Conservation (phyloP, 257 asterid species). For the Galeopsis tetrahit region DNA sequence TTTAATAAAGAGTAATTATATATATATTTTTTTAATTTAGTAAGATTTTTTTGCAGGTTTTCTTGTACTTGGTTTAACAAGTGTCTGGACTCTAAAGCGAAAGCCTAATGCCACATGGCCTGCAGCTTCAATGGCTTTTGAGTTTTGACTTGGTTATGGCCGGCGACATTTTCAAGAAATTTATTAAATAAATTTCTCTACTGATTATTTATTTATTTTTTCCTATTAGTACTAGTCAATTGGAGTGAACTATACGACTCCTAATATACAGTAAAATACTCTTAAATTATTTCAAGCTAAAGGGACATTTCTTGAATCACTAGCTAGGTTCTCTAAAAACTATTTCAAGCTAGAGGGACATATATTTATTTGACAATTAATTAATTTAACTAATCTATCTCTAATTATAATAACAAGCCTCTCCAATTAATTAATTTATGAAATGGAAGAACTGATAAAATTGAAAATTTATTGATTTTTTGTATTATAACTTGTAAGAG, state of each 20-base stretch:
- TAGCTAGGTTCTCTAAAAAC: no score
- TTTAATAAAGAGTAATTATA: no score
- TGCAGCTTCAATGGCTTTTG: constrained; percentile 27
- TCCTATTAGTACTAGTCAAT: background rate
- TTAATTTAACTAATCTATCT: background rate
- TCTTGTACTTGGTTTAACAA: background rate
- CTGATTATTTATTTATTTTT: background rate
- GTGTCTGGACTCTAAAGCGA: constrained; percentile 11
- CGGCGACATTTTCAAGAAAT: constrained; percentile 42
- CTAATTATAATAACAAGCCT: background rate
- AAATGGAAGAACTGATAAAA: no score
- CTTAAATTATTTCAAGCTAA: background rate
- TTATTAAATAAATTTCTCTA: no score
- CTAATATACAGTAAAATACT: no score
- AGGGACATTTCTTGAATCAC: background rate
- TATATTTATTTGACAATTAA: background rate
- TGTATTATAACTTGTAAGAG: background rate
- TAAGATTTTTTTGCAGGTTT: background rate
- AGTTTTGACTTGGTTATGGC: constrained; percentile 44
- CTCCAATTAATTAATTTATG: no score
- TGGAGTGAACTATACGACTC: background rate
- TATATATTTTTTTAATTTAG: background rate
- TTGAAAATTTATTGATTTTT: background rate
- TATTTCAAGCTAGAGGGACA: no score
- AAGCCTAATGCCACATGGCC: constrained; percentile 47